Evolutionary conservation across 768 basidiomycete genomes (phyloP).

Genomic region (Hemileccinum impolitum): DNA sequence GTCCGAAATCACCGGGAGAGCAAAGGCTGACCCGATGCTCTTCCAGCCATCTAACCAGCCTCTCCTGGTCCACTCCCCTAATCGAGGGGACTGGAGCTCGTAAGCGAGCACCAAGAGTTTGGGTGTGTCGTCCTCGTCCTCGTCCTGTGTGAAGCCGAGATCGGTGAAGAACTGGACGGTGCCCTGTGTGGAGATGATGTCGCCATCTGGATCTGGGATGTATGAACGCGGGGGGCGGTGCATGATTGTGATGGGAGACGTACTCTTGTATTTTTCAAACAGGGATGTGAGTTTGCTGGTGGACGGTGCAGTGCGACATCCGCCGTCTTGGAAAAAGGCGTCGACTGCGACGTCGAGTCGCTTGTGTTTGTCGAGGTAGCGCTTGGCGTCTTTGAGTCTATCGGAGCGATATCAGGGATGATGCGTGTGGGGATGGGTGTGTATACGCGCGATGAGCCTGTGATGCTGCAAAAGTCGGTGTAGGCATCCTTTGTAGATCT

Average conservation of each 20-base stretch:
- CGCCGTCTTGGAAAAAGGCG: slow-evolving; percentile 58
- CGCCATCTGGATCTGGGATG: slow-evolving; percentile 44
- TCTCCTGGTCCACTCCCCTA: slow-evolving; percentile 68
- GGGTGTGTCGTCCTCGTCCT: slow-evolving; percentile 74
- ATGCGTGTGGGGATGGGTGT: not conserved
- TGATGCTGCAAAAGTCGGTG: slow-evolving; percentile 60
- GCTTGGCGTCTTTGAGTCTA: slow-evolving; percentile 54
- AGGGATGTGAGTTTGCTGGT: slow-evolving; percentile 52
- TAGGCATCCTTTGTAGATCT: slow-evolving; percentile 41
- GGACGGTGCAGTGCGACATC: slow-evolving; percentile 10
- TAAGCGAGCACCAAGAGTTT: slow-evolving; percentile 72
- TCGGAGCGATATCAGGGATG: slow-evolving; percentile 4
- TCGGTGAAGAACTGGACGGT: slow-evolving; percentile 66
- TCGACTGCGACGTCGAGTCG: slow-evolving; percentile 72
- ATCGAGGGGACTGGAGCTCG: slow-evolving; percentile 69
- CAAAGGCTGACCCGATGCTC: slow-evolving; percentile 51
- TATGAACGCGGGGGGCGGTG: too few relatives aligned
- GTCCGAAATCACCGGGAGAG: slow-evolving; percentile 2
- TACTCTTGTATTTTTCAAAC: slow-evolving; percentile 74
- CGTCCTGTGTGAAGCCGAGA: slow-evolving; percentile 26
- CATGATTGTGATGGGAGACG: too few relatives aligned
- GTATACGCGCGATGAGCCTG: slow-evolving; percentile 63
- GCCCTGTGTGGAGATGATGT: slow-evolving; percentile 72
- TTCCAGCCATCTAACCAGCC: slow-evolving; percentile 87
- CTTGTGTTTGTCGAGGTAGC: slow-evolving; percentile 67